Evolutionary conservation across 441 rosid genomes (phyloP), one percentile per base, ranked within the genome.

Genomic region (Gossypium trilobum): DNA sequence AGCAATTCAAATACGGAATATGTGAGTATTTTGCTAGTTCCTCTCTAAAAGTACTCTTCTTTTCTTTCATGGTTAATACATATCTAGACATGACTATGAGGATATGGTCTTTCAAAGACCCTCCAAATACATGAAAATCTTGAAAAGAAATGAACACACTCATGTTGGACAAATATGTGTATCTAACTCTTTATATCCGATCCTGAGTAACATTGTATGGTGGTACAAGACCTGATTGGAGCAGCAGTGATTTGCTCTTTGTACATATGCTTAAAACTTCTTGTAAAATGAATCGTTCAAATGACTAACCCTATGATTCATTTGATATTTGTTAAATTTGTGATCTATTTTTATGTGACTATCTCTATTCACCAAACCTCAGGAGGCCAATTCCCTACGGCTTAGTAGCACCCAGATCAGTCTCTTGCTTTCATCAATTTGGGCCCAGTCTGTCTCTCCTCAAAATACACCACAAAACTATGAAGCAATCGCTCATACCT

Each of bases 401-500:
- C 69, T 90, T 85, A 90, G 91, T 65, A 90, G 88, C 81, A 86
- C 76, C 73, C 93, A 90, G 84, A 90, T 90, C 68, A 82, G 87
- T 73, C 89, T 90, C 69, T 78, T 90, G 83, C 88, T 88, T 77
- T 85, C 96, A 74, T 88, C 96, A 70, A 85, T 90, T 63, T 90
- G 92, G 90, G 90, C 86, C 68, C 89, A 87, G 81, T 86, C 93
- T 8, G 75, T 90, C 75, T 88, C 87, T 75, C 87, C 91, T 69
- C 81, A 74, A 77, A 90, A 88, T 80, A 75, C 75, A 61, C 93
- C 96, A 42, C 84, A 88, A 77, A 87, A 85, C 83, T 90, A 80
- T 81, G 91, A 90, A 81, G 93, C 92, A 72, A 86, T 90, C 68
- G 85, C 96, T 80, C 90, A 88, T 73, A 88, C 93, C 11, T 87